Percentiles rank a stretch among this genome's conserved stretches.
Conservation (phyloP, 805 yeast species). For the Pichia scutulata region DNA sequence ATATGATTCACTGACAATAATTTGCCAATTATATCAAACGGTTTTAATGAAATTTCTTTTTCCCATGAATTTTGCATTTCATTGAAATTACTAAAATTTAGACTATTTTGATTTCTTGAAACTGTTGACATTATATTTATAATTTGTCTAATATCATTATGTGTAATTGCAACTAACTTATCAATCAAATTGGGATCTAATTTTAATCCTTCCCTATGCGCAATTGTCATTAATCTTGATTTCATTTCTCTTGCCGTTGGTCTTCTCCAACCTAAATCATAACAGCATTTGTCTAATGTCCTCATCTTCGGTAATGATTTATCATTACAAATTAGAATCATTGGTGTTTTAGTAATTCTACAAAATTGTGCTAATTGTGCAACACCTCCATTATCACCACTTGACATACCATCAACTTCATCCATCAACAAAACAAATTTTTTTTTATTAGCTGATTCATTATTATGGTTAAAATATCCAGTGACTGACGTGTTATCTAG, state of each 20-base stretch:
- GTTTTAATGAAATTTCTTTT: slow-evolving; percentile 83
- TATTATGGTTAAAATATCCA: slow-evolving; percentile 50
- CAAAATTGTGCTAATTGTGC: slow-evolving; percentile 89
- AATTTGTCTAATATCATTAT: slow-evolving; percentile 90
- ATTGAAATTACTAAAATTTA: slow-evolving; percentile 58
- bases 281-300: slow-evolving; percentile 79
- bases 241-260: slow-evolving; percentile 79
- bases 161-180: slow-evolving; percentile 74
- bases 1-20: slow-evolving; percentile 54
- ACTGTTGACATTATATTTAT: slow-evolving; percentile 83
- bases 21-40: slow-evolving; percentile 79
- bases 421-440: slow-evolving; percentile 89
- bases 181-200: slow-evolving; percentile 77
- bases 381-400: slow-evolving; percentile 98
- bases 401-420: slow-evolving; percentile 99
- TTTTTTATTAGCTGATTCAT: slow-evolving; percentile 26
- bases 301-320: slow-evolving; percentile 90
- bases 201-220: slow-evolving; percentile 73
- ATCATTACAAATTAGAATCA: slow-evolving; percentile 91
- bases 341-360: slow-evolving; percentile 76
- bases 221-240: slow-evolving; percentile 83
- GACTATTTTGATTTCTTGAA: slow-evolving; percentile 57
- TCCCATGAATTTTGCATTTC: slow-evolving; percentile 68
- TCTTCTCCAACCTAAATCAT: slow-evolving; percentile 78
- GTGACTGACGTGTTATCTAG: slow-evolving; percentile 76